Evolutionary conservation across 2,329 filamentous ascomycete genomes (phyloP).

Genomic region (Aspergillus viridinutans): DNA sequence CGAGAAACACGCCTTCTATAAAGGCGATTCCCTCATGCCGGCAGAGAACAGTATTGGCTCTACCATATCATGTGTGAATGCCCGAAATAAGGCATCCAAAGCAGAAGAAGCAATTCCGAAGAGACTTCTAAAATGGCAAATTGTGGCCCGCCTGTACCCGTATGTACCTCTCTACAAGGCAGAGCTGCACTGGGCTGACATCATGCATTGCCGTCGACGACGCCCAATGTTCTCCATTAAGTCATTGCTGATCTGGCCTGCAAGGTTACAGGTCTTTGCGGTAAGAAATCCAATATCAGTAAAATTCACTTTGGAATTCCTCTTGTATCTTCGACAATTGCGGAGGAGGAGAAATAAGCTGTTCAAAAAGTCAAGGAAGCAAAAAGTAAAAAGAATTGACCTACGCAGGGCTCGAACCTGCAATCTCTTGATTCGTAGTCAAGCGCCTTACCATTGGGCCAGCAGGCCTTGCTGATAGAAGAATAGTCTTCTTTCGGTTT

Average conservation of each 20-base stretch:
- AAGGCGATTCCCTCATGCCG: not conserved
- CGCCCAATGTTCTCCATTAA: too few relatives aligned
- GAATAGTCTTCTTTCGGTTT: fast-evolving
- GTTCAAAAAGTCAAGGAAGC: too few relatives aligned
- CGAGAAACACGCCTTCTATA: not conserved
- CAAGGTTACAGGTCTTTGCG: too few relatives aligned
- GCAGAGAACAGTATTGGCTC: not conserved
- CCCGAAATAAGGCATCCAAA: not conserved
- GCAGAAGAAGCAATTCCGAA: not conserved
- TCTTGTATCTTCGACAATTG: too few relatives aligned
- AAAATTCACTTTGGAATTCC: too few relatives aligned
- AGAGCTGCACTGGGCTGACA: not conserved
- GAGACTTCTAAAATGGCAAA: not conserved
- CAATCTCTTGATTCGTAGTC: conserved; percentile 52
- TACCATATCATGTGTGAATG: not conserved
- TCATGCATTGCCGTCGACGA: not conserved
- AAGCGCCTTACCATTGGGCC: conserved; percentile 50
- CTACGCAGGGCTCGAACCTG: conserved; percentile 44
- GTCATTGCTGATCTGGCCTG: not conserved
- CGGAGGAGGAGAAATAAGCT: too few relatives aligned
- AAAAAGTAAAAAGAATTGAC: conserved; percentile 22
- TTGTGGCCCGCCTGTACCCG: not conserved
- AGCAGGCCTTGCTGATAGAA: conserved; percentile 9
- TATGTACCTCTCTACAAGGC: not conserved
- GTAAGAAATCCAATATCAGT: too few relatives aligned